A percentile compares a stretch with the other conserved stretches of the same genome.
These are phyloP conservation scores for Agaricales sp. DNA, from an alignment of 1,284 basidiomycete species.

Conservation along the genomic window DNA sequence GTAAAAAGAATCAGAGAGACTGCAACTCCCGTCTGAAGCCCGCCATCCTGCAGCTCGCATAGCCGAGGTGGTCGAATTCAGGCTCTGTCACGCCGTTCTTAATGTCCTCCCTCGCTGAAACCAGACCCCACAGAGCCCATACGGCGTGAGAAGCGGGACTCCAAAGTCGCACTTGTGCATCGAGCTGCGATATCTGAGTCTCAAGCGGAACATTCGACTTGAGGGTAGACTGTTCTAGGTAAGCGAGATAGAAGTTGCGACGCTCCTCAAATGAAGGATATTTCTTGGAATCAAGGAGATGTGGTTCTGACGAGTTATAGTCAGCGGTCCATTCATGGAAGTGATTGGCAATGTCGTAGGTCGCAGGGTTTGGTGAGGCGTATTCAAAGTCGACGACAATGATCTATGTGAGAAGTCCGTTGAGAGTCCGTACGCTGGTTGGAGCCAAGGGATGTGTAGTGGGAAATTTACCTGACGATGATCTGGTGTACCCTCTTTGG, in stretches of 20 bases:
- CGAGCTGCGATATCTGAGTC: constrained; percentile 39
- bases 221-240: constrained; percentile 46
- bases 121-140: constrained; percentile 90
- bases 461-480: constrained; percentile 54
- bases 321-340: constrained; percentile 94
- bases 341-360: constrained; percentile 93
- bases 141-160: constrained; percentile 79
- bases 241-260: constrained; percentile 75
- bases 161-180: constrained; percentile 76
- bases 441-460: constrained; percentile 2
- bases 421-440: constrained; percentile 8
- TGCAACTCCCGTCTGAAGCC: constrained; percentile 50
- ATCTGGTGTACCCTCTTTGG: constrained; percentile 42
- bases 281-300: constrained; percentile 48
- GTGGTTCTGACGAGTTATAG: constrained; percentile 71
- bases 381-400: constrained; percentile 97
- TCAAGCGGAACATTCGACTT: constrained; percentile 20
- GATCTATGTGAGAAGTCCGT: constrained; percentile 39
- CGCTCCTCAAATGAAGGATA: constrained; percentile 75
- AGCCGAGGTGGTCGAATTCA: constrained; percentile 74
- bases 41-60: constrained; percentile 55
- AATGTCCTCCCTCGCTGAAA: constrained; percentile 80
- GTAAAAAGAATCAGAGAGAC: constrained; percentile 30
- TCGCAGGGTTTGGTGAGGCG: constrained; percentile 78
- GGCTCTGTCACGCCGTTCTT: constrained; percentile 44